Evolutionary conservation across 2,329 filamentous ascomycete genomes (phyloP), one percentile per base, ranked within the genome.

Genomic region (Penicillium sp.): DNA sequence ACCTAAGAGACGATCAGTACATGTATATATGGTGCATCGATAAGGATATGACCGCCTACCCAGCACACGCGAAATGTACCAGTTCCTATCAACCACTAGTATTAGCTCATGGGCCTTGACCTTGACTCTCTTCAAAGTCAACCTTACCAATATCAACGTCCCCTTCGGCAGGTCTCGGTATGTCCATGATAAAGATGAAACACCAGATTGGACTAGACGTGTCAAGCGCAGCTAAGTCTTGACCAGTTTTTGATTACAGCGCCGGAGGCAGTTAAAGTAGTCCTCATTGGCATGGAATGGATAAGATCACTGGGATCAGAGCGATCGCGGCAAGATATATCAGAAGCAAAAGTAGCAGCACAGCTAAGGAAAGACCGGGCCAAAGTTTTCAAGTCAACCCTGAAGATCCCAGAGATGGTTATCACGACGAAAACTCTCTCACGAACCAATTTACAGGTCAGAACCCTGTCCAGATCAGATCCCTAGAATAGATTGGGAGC

Each of bases 121-220:
- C 6, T 16, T 32, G 8, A 19, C 13, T 19, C 23, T 6, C 7
- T 4, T 1, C 2, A n/a, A 14, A 11, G 29, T 29, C 10, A 16
- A 50, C 53, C 61, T 40, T 48, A 64, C 62, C 62, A 9, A 65
- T 63, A 36, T 65, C 44, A 18, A 64, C 46, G 53, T 65, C 62
- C 14, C 61, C 61, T 34, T 64, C 62, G 11, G 14, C 2, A 5
- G 62, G 62, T 7, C 50, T 50, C 4, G 62, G 62, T 45, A 65
- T 56, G 44, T 56, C 46, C 61, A 65, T 62, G 13, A 39, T 56
- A 27, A 49, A 42, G 35, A 41, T 51, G 34, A 27, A 47, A 39
- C 32, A 36, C 42, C 55, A 49, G 39, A 27, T 13, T 34, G 10
- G 32, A 32, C 41, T 6, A 16, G n/a, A 41, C 2, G 9, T 32